A percentile compares a stretch with the other conserved stretches of the same genome.
These are phyloP conservation scores for Spiromastix sp. DNA, from an alignment of 2,329 filamentous ascomycete species.

Conservation along the genomic window DNA sequence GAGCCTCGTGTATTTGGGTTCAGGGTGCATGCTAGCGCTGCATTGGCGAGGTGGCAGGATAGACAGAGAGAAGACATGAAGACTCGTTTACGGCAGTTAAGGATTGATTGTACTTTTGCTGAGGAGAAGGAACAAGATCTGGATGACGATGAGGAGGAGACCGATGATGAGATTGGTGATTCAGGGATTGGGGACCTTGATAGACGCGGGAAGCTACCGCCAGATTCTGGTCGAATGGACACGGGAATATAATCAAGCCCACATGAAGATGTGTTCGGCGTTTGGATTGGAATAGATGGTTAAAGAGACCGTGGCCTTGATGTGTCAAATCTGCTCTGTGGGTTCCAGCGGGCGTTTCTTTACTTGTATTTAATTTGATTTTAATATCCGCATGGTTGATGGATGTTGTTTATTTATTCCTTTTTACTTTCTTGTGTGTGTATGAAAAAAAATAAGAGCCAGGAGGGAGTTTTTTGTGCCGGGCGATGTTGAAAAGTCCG, in stretches of 20 bases:
- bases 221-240: slow-evolving; percentile 5
- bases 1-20: slow-evolving; percentile 89
- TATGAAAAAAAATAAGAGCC: too few species aligned
- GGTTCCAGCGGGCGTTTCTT: too few species aligned
- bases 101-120: slow-evolving; percentile 66
- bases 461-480: too few species aligned
- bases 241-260: slow-evolving; percentile 1
- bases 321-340: too few species aligned
- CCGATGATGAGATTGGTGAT: slow-evolving; percentile 8
- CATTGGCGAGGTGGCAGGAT: slow-evolving; percentile 86
- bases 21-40: slow-evolving; percentile 81
- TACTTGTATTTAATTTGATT: too few species aligned
- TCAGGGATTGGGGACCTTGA: slow-evolving; percentile 8
- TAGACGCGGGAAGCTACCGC: slow-evolving; percentile 3
- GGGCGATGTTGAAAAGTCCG: too few species aligned
- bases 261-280: too few species aligned
- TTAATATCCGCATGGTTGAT: too few species aligned
- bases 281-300: too few species aligned
- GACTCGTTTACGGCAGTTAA: slow-evolving; percentile 56
- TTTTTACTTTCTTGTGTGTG: too few species aligned
- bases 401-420: too few species aligned
- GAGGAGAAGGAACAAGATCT: slow-evolving; percentile 49
- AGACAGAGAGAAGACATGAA: slow-evolving; percentile 72
- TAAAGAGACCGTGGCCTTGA: too few species aligned
- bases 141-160: slow-evolving; percentile 9